Evolutionary conservation across 495 filamentous ascomycete species (phyloP).

Genomic region (Penicillium bovifimosum): DNA sequence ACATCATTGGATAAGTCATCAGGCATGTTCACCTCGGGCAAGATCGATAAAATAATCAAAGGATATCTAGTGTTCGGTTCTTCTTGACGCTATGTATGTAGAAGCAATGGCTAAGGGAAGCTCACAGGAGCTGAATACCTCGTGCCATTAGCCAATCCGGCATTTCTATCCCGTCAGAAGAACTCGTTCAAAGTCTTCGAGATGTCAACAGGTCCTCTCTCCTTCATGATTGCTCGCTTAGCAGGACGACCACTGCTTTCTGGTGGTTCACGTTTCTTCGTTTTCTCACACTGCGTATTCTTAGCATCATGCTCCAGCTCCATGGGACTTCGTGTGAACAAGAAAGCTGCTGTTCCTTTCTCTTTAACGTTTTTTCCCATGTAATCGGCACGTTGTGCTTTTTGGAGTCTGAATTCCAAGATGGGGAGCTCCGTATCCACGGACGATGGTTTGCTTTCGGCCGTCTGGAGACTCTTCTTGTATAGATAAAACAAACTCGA

Average conservation of each 20-base stretch:
- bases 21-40: too few relatives aligned
- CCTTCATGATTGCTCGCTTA: slow-evolving; percentile 23
- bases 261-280: background rate
- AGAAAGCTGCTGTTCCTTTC: too few relatives aligned
- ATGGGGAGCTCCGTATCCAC: background rate
- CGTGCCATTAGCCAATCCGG: too few relatives aligned
- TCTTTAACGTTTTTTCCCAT: too few relatives aligned
- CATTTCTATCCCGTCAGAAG: slow-evolving; percentile 5
- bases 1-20: background rate
- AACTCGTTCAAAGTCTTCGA: slow-evolving; percentile 20
- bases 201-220: slow-evolving; percentile 15
- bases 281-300: slow-evolving; percentile 4
- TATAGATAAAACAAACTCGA: slow-evolving; percentile 1
- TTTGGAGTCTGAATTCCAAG: slow-evolving; percentile 5
- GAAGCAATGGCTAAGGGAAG: too few relatives aligned
- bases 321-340: slow-evolving; percentile 4
- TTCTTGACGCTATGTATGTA: too few relatives aligned
- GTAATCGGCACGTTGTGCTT: too few relatives aligned
- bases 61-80: too few relatives aligned
- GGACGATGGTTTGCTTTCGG: background rate
- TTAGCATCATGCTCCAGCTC: background rate
- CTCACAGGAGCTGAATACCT: too few relatives aligned
- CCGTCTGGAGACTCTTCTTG: background rate
- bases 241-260: background rate
- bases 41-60: too few relatives aligned